Evolutionary conservation across 1,284 basidiomycete species (phyloP).

Genomic region (Leccinum pachyderme): DNA sequence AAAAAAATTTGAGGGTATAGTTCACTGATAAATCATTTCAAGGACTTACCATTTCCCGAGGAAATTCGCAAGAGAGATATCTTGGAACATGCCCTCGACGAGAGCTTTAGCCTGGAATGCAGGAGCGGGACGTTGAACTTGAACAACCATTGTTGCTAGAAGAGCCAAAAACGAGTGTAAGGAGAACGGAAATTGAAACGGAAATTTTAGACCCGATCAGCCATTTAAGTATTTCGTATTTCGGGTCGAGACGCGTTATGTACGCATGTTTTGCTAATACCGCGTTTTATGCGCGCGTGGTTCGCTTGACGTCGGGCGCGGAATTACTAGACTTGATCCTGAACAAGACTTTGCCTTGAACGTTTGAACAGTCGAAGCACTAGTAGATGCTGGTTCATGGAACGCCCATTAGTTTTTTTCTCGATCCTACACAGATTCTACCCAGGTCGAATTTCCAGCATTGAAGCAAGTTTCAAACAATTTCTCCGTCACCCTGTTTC

Average conservation of each 20-base stretch:
- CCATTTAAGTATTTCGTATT: constrained; percentile 14
- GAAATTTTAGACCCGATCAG: not conserved
- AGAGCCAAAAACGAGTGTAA: not conserved
- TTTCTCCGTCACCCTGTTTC: not conserved
- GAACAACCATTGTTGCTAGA: constrained; percentile 54
- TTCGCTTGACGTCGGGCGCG: not conserved
- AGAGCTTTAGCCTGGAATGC: constrained; percentile 76
- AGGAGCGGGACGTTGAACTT: constrained; percentile 77
- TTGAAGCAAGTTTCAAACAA: not conserved
- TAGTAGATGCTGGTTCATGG: not conserved
- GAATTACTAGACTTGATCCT: not conserved
- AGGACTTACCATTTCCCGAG: constrained; percentile 75
- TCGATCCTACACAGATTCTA: not conserved
- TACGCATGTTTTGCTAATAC: constrained; percentile 17
- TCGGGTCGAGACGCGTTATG: constrained; percentile 23
- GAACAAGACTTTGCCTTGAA: not conserved
- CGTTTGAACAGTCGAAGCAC: no score
- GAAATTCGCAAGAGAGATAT: constrained; percentile 71
- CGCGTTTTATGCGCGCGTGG: not conserved
- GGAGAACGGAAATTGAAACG: not conserved
- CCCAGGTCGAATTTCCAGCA: no score
- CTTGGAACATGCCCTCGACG: constrained; percentile 72
- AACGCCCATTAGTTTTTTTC: not conserved
- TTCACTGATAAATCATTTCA: not conserved
- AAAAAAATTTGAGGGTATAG: constrained; percentile 10